Base-by-base conservation (phyloP, 768 basidiomycete genomes). In the Neoboletus brunneissimus region DNA sequence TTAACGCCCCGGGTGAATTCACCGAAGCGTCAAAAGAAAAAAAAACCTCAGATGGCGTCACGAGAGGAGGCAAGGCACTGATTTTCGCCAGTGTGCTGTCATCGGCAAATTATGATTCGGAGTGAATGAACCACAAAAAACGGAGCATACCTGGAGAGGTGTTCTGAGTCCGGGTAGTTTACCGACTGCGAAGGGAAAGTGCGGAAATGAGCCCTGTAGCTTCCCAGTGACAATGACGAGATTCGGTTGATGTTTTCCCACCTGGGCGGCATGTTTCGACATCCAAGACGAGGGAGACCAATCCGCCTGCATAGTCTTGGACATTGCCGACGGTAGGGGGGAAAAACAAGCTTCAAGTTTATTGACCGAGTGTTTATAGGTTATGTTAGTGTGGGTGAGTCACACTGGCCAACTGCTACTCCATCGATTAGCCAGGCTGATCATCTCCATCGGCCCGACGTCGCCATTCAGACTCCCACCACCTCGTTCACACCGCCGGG, bases 31-130 rank as follows among this genome's bases (percentile, higher is more conserved):
- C 22, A 43, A 13, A 40, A 8, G 16, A 4, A 49, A 64, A 47
- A 65, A 79, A 64, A 47, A 95, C 95, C 84, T 99, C 97, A 45
- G 89, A 86, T 0, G 94, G 88, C 0, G 94, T 91, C 4, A 98
- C 97, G 4, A 99, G 76, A 22, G 95, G 96, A 7, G 97, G 97
- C 4, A 99, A 76, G 8, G 77, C 78, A 34, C 76, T 73, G 43
- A 98, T 82, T 74, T 94, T 94, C 13, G 75, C 72, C n/a, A 96
- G 77, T 5, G 94, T 89, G 56, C 90, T 93, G 57, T 40, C n/a
- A 25, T 34, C 20, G 27, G 5, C 37, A 29, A 35, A n/a, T 43
- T 34, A 46, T 4, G 45, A 37, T n/a, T n/a, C 18, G 13, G 9
- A 38, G 10, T 5, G 49, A 16, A 29, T 48, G 22, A n/a, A 23